A percentile compares a stretch with the other conserved stretches of the same genome.
These are phyloP conservation scores for Erodium trifolium DNA, from an alignment of 441 rosid species.

Conservation along the genomic window DNA sequence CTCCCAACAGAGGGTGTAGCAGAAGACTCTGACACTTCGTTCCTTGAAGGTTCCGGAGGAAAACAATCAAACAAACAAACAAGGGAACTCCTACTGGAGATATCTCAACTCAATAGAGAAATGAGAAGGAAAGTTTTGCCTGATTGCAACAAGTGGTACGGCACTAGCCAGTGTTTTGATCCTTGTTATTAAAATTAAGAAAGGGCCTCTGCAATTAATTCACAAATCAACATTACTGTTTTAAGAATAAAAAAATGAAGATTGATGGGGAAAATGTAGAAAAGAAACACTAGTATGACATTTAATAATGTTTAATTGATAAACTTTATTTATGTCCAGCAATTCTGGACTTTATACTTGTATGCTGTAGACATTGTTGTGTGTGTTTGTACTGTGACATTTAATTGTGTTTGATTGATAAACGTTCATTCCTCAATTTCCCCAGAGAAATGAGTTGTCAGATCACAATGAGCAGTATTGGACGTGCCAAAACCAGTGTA, in stretches of 20 bases:
- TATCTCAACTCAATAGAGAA: no score
- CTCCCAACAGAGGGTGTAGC: neutral
- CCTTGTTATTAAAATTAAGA: neutral
- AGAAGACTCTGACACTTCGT: neutral
- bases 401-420: no score
- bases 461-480: no score
- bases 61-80: neutral
- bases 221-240: neutral
- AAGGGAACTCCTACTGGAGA: neutral
- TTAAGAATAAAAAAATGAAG: neutral
- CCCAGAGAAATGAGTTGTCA: no score
- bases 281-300: neutral
- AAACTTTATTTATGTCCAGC: neutral
- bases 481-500: neutral
- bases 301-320: neutral
- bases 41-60: neutral
- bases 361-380: neutral
- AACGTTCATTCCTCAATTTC: no score
- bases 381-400: neutral
- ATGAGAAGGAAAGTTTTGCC: no score
- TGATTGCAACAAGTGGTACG: no score
- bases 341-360: neutral
- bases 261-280: neutral
- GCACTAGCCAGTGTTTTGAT: neutral
- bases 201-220: neutral